phyloP scores from a whole-genome alignment of 192 early-diverging fungal species.

The Rhizophagus sp. region DNA sequence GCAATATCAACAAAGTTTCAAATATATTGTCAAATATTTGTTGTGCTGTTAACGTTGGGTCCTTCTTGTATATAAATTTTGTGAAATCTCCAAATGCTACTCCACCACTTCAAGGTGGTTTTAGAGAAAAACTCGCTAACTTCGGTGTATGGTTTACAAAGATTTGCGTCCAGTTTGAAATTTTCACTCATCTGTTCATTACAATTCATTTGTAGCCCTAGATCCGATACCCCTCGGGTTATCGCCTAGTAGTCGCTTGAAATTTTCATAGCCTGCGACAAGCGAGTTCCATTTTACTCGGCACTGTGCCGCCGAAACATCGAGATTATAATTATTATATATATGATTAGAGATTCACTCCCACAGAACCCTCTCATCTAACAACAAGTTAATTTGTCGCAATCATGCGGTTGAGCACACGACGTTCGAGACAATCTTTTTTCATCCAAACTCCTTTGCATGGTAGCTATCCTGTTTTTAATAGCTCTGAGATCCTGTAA shows the following conservation, averaged over 20 bases:
- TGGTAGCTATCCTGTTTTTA: slow-evolving; percentile 4
- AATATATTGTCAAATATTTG: too few relatives aligned
- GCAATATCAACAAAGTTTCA: too few relatives aligned
- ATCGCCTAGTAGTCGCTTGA: too few relatives aligned
- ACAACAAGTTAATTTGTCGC: neutral
- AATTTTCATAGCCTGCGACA: too few relatives aligned
- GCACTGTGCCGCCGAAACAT: too few relatives aligned
- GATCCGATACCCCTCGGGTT: too few relatives aligned
- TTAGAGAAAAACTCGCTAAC: slow-evolving; percentile 21
- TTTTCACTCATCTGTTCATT: neutral
- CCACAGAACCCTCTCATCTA: too few relatives aligned
- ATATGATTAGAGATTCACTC: too few relatives aligned
- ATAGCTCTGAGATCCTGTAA: too few relatives aligned
- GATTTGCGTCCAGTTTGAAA: neutral
- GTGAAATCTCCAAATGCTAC: neutral
- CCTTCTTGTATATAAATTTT: neutral
- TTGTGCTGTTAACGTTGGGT: neutral
- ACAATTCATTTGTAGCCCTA: neutral
- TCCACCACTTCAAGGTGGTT: neutral
- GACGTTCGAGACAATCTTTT: slow-evolving; percentile 3
- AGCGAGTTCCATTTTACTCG: too few relatives aligned
- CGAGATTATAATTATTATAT: too few relatives aligned
- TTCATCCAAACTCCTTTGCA: neutral
- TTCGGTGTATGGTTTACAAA: slow-evolving; percentile 17
- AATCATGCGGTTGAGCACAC: slow-evolving; percentile 11